Conservation (phyloP, 768 basidiomycete genomes). For the Botryobasidium botryosum region DNA sequence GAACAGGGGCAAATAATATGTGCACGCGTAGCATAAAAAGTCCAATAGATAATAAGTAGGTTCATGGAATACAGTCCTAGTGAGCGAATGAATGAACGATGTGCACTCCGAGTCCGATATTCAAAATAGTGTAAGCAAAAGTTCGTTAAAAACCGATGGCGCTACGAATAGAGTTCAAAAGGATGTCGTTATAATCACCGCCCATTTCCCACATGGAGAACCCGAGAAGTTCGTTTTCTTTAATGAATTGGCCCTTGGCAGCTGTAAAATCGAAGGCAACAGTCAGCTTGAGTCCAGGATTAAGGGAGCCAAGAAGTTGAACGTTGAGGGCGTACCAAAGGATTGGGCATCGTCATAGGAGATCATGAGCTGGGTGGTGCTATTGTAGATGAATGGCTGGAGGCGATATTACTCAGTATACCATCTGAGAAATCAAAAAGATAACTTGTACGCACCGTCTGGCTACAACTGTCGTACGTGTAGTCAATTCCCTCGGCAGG, state of each 20-base stretch:
- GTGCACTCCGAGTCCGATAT: too few relatives aligned
- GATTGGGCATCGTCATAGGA: slow-evolving; percentile 50
- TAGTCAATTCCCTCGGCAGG: slow-evolving; percentile 34
- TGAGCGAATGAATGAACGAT: too few relatives aligned
- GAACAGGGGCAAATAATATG: too few relatives aligned
- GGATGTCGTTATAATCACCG: slow-evolving; percentile 40
- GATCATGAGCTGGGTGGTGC: slow-evolving; percentile 35
- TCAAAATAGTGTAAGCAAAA: too few relatives aligned
- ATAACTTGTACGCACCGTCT: slow-evolving; percentile 49
- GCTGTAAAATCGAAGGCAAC: neutral
- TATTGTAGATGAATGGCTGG: slow-evolving; percentile 57
- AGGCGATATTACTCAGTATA: slow-evolving; percentile 15
- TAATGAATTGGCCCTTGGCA: slow-evolving; percentile 46
- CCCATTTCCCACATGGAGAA: slow-evolving; percentile 61
- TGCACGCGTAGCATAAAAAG: too few relatives aligned
- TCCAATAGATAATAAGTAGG: too few relatives aligned
- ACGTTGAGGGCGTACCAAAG: too few relatives aligned
- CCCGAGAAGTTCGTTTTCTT: slow-evolving; percentile 34
- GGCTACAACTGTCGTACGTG: slow-evolving; percentile 46
- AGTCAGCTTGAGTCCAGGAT: neutral
- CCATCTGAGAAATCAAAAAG: neutral
- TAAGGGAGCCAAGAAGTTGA: slow-evolving; percentile 1
- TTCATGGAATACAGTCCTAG: too few relatives aligned
- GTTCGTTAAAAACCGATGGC: too few relatives aligned
- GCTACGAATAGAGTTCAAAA: slow-evolving; percentile 44